Evolutionary conservation across 179 eudicot species (phyloP), one percentile per base, ranked within the genome.

Genomic region (Silene noctiflora): DNA sequence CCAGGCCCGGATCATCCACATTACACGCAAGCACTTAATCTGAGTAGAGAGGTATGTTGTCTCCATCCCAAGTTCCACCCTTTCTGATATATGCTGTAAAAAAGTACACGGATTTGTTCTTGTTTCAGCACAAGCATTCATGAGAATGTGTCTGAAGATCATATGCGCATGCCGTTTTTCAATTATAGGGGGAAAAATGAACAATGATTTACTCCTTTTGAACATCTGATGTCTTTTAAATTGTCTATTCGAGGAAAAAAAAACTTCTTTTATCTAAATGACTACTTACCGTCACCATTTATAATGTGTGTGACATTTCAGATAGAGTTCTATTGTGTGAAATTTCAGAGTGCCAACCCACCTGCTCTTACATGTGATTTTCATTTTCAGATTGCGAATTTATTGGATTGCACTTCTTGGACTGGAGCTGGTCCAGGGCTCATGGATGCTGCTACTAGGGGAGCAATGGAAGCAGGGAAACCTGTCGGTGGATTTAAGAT

Each of bases 371-470:
- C 17, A 39, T 51, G 55, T 8, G 21, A 1, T 42, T 65, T 29
- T 31, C 55, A 75, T 71, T 19, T 71, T 72, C 84, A 94, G 98
- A 80, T 89, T 60, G 96, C 96, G 4, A 82, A 77, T 48, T 84
- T 94, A 78, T 86, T 92, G 84, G 80, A 84, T 46, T 85, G 97
- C 87, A 91, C 98, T 67, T 83, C 96, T 31, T 94, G 98, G 98
- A 83, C 97, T 61, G 98, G 98, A 81, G 98, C 89, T 70, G 98
- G 98, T 76, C 98, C 97, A 27, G 98, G 98, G 35, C 86, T 94
- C 69, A 94, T 94, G 98, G 98, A 94, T 91, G 98, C 97, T 33
- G 96, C 84, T 20, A 88, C 85, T 67, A 84, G 79, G 86, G 98
- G 98, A 75, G 95, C 96, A 69, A 59, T 94, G 69, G 80, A 92